A percentile compares a stretch with the other conserved stretches of the same genome.
phyloP scores from a whole-genome alignment of 371 early-diverging fungal genomes.

The Apophysomyces trapeziformis region DNA sequence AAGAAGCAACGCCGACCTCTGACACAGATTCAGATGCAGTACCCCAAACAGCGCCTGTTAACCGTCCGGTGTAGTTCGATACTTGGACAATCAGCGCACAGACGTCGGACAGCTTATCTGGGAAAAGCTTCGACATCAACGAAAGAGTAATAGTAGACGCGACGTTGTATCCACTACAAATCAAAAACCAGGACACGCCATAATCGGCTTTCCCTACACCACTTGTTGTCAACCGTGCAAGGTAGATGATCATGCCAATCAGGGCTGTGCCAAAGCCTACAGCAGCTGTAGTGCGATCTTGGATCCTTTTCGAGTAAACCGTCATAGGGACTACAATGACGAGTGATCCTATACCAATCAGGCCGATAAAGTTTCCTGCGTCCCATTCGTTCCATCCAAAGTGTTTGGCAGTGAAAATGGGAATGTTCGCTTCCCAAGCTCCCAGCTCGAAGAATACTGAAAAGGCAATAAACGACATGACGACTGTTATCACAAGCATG shows the following conservation, averaged over 20 bases:
- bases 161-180: conserved; percentile 2
- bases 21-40: neutral
- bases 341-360: conserved; percentile 1
- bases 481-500: conserved; percentile 1
- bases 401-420: conserved; percentile 1
- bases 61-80: conserved; percentile 4
- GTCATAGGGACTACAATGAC: conserved; percentile 3
- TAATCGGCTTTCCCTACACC: neutral
- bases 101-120: neutral
- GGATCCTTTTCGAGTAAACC: neutral
- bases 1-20: neutral
- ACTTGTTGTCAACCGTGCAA: neutral
- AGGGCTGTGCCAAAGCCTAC: conserved; percentile 1
- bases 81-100: conserved; percentile 6
- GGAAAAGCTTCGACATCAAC: conserved; percentile 3
- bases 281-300: neutral
- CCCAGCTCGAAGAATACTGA: conserved; percentile 3
- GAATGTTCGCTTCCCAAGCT: conserved; percentile 2
- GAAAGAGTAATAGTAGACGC: conserved; percentile 4
- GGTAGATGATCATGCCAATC: conserved; percentile 1
- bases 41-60: conserved; percentile 4
- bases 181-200: conserved; percentile 1
- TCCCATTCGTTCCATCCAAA: conserved; percentile 10
- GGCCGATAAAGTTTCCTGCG: neutral
- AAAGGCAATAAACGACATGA: conserved; percentile 1